A percentile compares a stretch with the other conserved stretches of the same genome.
These are phyloP conservation scores for Solanum stenotomum DNA, from an alignment of 257 asterid genomes.

Conservation along the genomic window DNA sequence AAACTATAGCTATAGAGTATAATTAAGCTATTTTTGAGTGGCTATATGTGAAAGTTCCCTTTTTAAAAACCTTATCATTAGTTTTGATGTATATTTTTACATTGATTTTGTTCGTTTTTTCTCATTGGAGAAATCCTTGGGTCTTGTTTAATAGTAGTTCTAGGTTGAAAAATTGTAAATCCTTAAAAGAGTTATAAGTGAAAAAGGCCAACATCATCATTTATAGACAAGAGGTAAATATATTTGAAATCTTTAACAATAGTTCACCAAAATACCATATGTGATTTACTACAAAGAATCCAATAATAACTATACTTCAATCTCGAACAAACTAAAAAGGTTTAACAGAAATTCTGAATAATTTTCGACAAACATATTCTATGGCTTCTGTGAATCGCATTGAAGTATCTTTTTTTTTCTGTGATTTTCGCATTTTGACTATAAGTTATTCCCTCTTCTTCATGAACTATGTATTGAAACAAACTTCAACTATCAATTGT, in stretches of 20 bases:
- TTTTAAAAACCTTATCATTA: too few species aligned
- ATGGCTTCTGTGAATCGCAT: not conserved
- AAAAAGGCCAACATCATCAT: not conserved
- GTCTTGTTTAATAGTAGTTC: too few species aligned
- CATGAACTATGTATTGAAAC: too few species aligned
- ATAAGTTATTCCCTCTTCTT: too few species aligned
- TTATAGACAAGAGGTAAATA: too few species aligned
- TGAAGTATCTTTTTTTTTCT: not conserved
- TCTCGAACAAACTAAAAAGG: not conserved
- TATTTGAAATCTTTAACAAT: not conserved
- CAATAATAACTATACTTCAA: not conserved
- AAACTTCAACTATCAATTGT: too few species aligned
- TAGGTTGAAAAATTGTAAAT: not conserved
- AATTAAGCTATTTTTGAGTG: too few species aligned
- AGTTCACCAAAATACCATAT: not conserved
- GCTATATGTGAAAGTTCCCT: too few species aligned
- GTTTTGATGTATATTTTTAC: too few species aligned
- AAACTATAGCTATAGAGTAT: fast-evolving
- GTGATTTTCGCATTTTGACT: not conserved
- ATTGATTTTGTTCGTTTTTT: too few species aligned
- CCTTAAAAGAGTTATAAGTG: not conserved
- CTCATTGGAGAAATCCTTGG: too few species aligned
- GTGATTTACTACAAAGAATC: not conserved
- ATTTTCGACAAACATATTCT: not conserved
- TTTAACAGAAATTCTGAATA: not conserved